Evolutionary conservation across 441 rosid species (phyloP).

Genomic region (Arabidopsis lyrata): DNA sequence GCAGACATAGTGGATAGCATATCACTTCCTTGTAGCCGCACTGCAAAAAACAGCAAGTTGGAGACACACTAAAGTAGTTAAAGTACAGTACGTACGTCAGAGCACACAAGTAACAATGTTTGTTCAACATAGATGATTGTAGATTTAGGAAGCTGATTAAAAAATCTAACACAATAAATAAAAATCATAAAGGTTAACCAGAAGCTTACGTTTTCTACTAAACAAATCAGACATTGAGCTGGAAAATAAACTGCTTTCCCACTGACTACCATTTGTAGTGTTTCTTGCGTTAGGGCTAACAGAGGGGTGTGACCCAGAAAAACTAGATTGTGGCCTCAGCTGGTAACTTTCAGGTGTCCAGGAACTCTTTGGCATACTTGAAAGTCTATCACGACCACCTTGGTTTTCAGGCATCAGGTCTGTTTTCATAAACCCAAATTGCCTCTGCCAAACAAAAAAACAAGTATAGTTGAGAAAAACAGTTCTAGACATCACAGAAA

Average conservation of each 20-base stretch:
- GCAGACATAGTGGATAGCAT: conserved; percentile 45
- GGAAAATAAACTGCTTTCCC: conserved; percentile 79
- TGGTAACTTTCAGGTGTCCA: conserved; percentile 49
- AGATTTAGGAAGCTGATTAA: background rate
- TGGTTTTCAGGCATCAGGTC: conserved; percentile 52
- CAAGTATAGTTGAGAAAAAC: conserved; percentile 1
- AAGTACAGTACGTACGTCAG: background rate
- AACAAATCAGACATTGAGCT: conserved; percentile 74
- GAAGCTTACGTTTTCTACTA: conserved; percentile 57
- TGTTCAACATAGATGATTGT: background rate
- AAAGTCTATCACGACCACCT: conserved; percentile 53
- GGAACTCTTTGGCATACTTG: conserved; percentile 49
- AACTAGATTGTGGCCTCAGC: conserved; percentile 50
- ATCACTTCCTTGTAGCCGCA: conserved; percentile 52
- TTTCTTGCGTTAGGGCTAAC: conserved; percentile 46
- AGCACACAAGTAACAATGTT: background rate
- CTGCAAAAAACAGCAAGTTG: conserved; percentile 47
- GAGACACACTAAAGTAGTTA: conserved; percentile 18
- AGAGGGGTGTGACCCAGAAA: conserved; percentile 42
- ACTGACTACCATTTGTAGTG: conserved; percentile 48
- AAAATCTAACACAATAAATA: background rate
- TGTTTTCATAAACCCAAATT: conserved; percentile 69
- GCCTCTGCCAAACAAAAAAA: conserved; percentile 64
- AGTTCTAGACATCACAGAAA: background rate
- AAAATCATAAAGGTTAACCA: conserved; percentile 10